phyloP scores from a whole-genome alignment of 2,329 filamentous ascomycete genomes.

The Lasiodiplodia theobromae region DNA sequence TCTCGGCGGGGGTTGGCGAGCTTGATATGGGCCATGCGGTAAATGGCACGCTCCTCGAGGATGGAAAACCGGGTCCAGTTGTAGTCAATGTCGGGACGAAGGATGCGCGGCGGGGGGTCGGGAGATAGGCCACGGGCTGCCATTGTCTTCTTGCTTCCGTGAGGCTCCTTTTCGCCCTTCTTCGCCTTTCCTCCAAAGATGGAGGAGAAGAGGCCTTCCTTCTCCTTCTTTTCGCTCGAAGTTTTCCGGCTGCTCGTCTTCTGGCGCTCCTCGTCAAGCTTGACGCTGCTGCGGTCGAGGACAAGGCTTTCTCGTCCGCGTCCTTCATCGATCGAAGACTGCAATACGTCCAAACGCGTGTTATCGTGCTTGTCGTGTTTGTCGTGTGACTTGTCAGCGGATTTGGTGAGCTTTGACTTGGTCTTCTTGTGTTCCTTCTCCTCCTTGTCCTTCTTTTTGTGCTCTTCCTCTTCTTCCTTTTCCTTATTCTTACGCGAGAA shows the following conservation, averaged over 20 bases:
- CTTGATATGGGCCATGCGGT: slow-evolving; percentile 98
- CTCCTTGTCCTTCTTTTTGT: slow-evolving; percentile 59
- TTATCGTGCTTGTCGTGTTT: slow-evolving; percentile 69
- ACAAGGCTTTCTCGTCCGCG: slow-evolving; percentile 81
- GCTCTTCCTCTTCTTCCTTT: slow-evolving; percentile 70
- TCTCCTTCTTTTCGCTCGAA: slow-evolving; percentile 79
- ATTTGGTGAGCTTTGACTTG: slow-evolving; percentile 72
- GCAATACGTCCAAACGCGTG: slow-evolving; percentile 82
- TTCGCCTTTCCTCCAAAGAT: slow-evolving; percentile 92
- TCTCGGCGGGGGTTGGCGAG: slow-evolving; percentile 94
- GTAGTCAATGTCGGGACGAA: slow-evolving; percentile 91
- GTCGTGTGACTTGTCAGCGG: slow-evolving; percentile 38
- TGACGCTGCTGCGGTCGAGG: slow-evolving; percentile 78
- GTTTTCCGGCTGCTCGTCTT: slow-evolving; percentile 80
- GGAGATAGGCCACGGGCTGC: slow-evolving; percentile 78
- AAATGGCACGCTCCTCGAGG: slow-evolving; percentile 94
- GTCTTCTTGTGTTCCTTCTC: slow-evolving; percentile 55
- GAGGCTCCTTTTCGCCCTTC: slow-evolving; percentile 77
- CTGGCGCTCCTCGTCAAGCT: slow-evolving; percentile 80
- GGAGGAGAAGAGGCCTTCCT: slow-evolving; percentile 90
- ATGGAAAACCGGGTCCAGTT: slow-evolving; percentile 96
- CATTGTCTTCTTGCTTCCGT: slow-evolving; percentile 71
- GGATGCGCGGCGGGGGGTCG: slow-evolving; percentile 71
- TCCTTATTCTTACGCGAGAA: slow-evolving; percentile 75
- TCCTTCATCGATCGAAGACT: slow-evolving; percentile 80